Percentiles rank a stretch among this genome's conserved stretches.
These are phyloP conservation scores for Boletus fagicola DNA, from an alignment of 768 basidiomycete genomes.

Conservation along the genomic window DNA sequence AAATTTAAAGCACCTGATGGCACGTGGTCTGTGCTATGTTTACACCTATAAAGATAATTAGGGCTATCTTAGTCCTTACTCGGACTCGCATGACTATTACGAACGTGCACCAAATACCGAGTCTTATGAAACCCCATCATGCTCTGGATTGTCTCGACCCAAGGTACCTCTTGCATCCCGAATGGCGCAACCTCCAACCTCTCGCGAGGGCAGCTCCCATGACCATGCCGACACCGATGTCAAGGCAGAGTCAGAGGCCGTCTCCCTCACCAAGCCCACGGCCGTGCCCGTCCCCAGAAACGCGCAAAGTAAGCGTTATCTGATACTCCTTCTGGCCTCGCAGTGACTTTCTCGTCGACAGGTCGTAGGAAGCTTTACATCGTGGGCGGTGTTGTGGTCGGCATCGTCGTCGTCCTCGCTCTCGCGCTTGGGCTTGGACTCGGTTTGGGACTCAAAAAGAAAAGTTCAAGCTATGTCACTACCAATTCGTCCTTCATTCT, in stretches of 20 bases:
- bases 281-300: neutral
- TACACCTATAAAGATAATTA: neutral
- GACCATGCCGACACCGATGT: neutral
- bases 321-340: neutral
- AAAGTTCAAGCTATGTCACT: slow-evolving; percentile 9
- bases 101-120: slow-evolving; percentile 11
- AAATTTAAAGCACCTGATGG: too few relatives aligned
- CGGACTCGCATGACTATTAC: neutral
- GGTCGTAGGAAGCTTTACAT: slow-evolving; percentile 22
- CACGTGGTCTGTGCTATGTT: neutral
- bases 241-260: slow-evolving; percentile 5
- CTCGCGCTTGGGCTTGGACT: slow-evolving; percentile 32
- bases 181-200: slow-evolving; percentile 8
- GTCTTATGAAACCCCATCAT: too few relatives aligned
- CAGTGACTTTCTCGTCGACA: slow-evolving; percentile 1
- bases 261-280: neutral
- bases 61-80: neutral
- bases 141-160: neutral
- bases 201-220: slow-evolving; percentile 5
- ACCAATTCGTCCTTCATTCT: slow-evolving; percentile 33
- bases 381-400: slow-evolving; percentile 14
- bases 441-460: slow-evolving; percentile 28
- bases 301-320: slow-evolving; percentile 9
- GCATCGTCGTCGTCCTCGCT: slow-evolving; percentile 15
- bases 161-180: neutral